Percentiles rank a stretch among this genome's conserved stretches.
These are phyloP conservation scores for Cladosporium sp. DNA, from an alignment of 2,329 filamentous ascomycete species.

Conservation along the genomic window DNA sequence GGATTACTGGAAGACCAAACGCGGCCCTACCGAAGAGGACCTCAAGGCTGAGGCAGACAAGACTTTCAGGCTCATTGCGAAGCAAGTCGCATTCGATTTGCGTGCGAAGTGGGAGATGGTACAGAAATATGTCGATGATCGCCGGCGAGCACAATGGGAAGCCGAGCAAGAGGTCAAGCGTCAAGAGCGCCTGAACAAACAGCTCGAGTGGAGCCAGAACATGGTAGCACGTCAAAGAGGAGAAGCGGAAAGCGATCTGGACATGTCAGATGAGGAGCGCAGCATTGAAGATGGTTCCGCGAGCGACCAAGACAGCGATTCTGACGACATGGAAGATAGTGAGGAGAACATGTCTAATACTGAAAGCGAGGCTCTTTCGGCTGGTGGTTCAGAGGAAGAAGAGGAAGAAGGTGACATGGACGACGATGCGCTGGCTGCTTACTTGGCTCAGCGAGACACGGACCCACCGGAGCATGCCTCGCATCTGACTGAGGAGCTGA, in stretches of 20 bases:
- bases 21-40: conserved; percentile 74
- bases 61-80: conserved; percentile 63
- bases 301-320: conserved; percentile 40
- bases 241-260: conserved; percentile 19
- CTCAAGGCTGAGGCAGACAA: conserved; percentile 73
- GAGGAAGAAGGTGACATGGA: conserved; percentile 52
- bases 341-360: conserved; percentile 59
- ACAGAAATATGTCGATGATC: conserved; percentile 54
- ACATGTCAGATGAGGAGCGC: conserved; percentile 28
- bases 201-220: conserved; percentile 28
- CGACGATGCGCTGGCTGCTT: conserved; percentile 40
- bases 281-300: conserved; percentile 13
- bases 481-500: background rate
- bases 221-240: conserved; percentile 30
- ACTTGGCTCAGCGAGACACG: conserved; percentile 25
- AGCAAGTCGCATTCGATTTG: conserved; percentile 63
- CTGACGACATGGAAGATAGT: conserved; percentile 36
- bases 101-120: conserved; percentile 59
- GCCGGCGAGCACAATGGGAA: conserved; percentile 55
- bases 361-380: conserved; percentile 54
- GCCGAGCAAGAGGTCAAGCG: conserved; percentile 63
- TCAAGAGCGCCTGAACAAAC: conserved; percentile 66
- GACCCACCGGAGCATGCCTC: conserved; percentile 20
- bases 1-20: conserved; percentile 68
- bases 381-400: conserved; percentile 43